Evolutionary conservation across 768 basidiomycete species (phyloP).

Genomic region (Obba rivulosa): DNA sequence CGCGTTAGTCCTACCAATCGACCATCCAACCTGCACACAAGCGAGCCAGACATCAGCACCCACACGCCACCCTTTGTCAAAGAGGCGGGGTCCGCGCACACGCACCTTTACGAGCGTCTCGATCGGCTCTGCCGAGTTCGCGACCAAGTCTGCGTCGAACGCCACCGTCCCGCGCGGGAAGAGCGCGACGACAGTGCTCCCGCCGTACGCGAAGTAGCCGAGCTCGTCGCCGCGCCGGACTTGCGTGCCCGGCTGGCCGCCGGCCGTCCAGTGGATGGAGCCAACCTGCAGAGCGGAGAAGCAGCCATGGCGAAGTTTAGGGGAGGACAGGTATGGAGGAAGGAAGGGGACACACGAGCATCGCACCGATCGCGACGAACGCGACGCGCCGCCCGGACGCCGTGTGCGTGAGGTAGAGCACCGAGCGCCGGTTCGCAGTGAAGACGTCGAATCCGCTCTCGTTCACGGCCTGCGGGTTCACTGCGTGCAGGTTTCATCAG

Average conservation of each 20-base stretch:
- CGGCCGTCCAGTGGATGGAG: slow-evolving; percentile 60
- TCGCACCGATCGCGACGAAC: slow-evolving; percentile 73
- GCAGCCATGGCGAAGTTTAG: neutral
- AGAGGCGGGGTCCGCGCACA: neutral
- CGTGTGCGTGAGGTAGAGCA: slow-evolving; percentile 46
- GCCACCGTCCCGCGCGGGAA: slow-evolving; percentile 52
- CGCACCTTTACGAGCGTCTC: slow-evolving; percentile 65
- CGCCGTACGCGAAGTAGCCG: slow-evolving; percentile 69
- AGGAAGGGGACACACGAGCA: slow-evolving; percentile 41
- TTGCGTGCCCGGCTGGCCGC: slow-evolving; percentile 39
- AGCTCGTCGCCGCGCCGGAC: slow-evolving; percentile 65
- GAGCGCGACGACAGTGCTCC: slow-evolving; percentile 62
- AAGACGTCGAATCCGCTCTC: slow-evolving; percentile 60
- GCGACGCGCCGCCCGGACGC: slow-evolving; percentile 46
- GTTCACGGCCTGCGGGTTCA: slow-evolving; percentile 78
- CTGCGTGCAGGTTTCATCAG: slow-evolving; percentile 22
- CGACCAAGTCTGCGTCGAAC: slow-evolving; percentile 59
- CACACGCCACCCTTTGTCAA: neutral
- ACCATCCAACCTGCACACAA: slow-evolving; percentile 13
- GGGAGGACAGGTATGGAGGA: neutral
- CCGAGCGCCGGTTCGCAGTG: slow-evolving; percentile 55
- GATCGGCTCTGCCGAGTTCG: slow-evolving; percentile 45
- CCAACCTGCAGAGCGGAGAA: slow-evolving; percentile 35
- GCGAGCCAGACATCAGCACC: neutral
- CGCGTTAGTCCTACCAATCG: slow-evolving; percentile 7